Percentiles rank a stretch among this genome's conserved stretches.
These are phyloP conservation scores for Picea glauca DNA, from an alignment of 75 land plant species.

Conservation along the genomic window DNA sequence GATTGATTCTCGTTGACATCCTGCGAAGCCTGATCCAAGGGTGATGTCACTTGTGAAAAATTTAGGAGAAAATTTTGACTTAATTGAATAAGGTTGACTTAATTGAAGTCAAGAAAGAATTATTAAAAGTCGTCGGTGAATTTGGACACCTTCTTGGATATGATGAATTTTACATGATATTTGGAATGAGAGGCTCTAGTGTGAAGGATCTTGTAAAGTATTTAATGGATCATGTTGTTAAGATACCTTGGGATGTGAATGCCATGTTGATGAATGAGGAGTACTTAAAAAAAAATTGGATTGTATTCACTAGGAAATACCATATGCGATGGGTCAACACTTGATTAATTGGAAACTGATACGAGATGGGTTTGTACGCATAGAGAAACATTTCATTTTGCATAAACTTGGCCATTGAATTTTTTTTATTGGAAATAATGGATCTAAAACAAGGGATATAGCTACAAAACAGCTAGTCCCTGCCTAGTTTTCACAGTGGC, in stretches of 20 bases:
- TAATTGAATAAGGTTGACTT: conserved; percentile 87
- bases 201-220: conserved; percentile 74
- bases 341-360: conserved; percentile 86
- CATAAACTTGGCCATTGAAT: conserved; percentile 68
- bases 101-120: conserved; percentile 67
- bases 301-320: conserved; percentile 90
- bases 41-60: conserved; percentile 65
- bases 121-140: conserved; percentile 68
- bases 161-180: conserved; percentile 86
- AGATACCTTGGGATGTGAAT: conserved; percentile 97
- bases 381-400: conserved; percentile 85
- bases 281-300: conserved; percentile 71
- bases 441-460: conserved; percentile 69
- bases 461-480: no score
- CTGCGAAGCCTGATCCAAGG: conserved; percentile 68
- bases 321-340: conserved; percentile 79
- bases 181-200: conserved; percentile 85
- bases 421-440: conserved; percentile 84
- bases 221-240: conserved; percentile 77
- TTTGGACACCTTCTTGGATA: conserved; percentile 83
- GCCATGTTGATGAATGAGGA: conserved; percentile 59
- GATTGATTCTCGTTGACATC: conserved; percentile 92
- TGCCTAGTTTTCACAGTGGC: no score
- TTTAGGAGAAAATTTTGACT: conserved; percentile 44
- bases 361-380: conserved; percentile 83